These are phyloP conservation scores for Phytopythium vexans DNA, from an alignment of 352 stramenopile species.

Conservation along the genomic window DNA sequence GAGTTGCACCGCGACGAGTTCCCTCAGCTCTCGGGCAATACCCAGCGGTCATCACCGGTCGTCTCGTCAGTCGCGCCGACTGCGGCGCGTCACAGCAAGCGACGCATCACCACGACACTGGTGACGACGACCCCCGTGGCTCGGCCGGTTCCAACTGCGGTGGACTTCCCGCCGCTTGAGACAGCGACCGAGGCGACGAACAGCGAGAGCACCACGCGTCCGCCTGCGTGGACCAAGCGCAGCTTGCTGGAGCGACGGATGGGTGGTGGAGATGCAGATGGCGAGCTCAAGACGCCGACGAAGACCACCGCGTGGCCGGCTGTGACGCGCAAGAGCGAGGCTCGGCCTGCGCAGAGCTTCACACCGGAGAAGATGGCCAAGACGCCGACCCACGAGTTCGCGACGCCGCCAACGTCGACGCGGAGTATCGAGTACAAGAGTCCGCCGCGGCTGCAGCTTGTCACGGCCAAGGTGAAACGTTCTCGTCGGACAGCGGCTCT, in stretches of 20 bases:
- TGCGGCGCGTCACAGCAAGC: constrained; percentile 13
- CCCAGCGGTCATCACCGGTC: neutral
- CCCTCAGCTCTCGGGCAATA: constrained; percentile 17
- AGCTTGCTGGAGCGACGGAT: constrained; percentile 51
- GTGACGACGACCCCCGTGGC: constrained; percentile 25
- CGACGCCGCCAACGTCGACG: constrained; percentile 1
- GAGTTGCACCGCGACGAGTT: constrained; percentile 29
- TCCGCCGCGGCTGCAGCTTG: constrained; percentile 4
- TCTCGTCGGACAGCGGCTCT: constrained; percentile 7
- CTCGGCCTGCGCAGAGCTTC: neutral
- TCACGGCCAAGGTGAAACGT: constrained; percentile 14
- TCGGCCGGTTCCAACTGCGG: constrained; percentile 19
- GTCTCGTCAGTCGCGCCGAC: neutral
- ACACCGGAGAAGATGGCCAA: constrained; percentile 6
- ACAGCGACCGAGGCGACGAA: constrained; percentile 1
- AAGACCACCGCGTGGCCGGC: neutral
- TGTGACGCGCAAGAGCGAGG: neutral
- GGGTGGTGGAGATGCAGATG: constrained; percentile 5
- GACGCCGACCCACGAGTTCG: constrained; percentile 6
- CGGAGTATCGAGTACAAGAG: neutral
- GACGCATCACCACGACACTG: constrained; percentile 47
- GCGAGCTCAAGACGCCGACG: neutral
- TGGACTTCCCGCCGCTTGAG: constrained; percentile 26
- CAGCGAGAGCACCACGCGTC: neutral
- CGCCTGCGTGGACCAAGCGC: constrained; percentile 32